Evolutionary conservation across 768 basidiomycete species (phyloP), one percentile per base, ranked within the genome.

Genomic region (Polyporus arcularius): DNA sequence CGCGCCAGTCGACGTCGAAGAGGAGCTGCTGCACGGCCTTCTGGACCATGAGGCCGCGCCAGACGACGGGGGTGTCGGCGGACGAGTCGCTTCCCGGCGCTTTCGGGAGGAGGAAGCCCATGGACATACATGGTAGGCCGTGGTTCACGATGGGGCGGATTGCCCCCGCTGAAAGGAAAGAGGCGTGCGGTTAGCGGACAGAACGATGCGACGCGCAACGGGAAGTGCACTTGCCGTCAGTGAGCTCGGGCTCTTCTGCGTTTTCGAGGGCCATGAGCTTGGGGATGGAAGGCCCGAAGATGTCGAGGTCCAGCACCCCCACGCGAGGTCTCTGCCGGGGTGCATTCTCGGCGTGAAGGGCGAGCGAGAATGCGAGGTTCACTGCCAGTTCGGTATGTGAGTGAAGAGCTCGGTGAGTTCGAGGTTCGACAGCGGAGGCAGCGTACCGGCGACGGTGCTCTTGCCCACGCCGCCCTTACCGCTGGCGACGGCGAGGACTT

Each of bases 41-140:
- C 76, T 96, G 95, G 1, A 98, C 96, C 96, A 98, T 98, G 21
- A 97, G 82, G 2, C 96, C 96, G 28, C 96, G 83, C 96, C 96
- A 99, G 32, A 96, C 92, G 35, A 98, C 82, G 0, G 95, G 88
- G 0, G 87, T 85, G 70, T 96, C 93, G 39, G 80, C 80, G 55
- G 81, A 81, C 3, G 82, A 76, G 45, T 77, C 76, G 31, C 77
- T 76, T 7, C 81, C 79, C 35, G 77, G 65, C 1, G 79, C 69
- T 57, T 77, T 75, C 1, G 91, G 89, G 14, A 98, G 82, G 12
- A 99, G 83, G 72, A 94, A 99, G 3, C 95, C 96, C 86, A 99
- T 97, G 0, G 95, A 97, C 96, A 98, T 98, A 67, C 90, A 92
- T 15, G 91, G 88, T 2, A 98, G 68, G 14, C 93, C 91, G 72